A percentile compares a stretch with the other conserved stretches of the same genome.
Evolutionary conservation across 2,329 filamentous ascomycete species (phyloP).

Genomic region (Diaporthe citriasiana): DNA sequence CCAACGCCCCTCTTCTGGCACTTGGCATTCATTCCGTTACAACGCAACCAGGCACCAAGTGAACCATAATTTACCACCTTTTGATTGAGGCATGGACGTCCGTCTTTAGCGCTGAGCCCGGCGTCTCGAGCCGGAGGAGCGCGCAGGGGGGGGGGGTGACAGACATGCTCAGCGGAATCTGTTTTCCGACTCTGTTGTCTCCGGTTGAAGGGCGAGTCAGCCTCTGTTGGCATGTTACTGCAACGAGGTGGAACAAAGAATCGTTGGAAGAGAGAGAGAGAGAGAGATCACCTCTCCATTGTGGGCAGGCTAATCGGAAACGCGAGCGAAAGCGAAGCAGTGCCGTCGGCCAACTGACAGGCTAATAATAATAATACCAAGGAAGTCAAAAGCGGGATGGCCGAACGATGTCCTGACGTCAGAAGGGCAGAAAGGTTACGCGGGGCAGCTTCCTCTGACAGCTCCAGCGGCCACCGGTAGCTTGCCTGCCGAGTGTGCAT

Average conservation of each 20-base stretch:
- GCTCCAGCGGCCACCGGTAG: conserved; percentile 19
- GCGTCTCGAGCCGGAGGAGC: neutral
- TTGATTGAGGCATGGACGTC: neutral
- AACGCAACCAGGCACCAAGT: neutral
- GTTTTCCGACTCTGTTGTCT: neutral
- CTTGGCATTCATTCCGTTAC: conserved; percentile 3
- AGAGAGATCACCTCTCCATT: neutral
- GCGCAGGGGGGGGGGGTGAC: neutral
- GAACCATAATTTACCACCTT: conserved; percentile 4
- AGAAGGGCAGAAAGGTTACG: neutral
- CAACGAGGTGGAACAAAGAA: neutral
- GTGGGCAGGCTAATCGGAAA: neutral
- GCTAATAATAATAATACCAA: conserved; percentile 7
- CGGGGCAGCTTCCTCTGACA: neutral
- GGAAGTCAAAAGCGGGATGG: conserved; percentile 9
- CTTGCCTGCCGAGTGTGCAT: too few species aligned
- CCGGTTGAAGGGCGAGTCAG: neutral
- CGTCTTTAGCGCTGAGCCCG: conserved; percentile 4
- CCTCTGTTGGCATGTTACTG: neutral
- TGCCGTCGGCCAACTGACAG: neutral
- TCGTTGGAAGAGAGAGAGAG: too few species aligned
- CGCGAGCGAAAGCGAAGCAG: conserved; percentile 3
- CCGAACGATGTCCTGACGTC: conserved; percentile 21
- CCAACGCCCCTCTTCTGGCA: neutral
- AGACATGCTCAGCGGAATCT: neutral